phyloP scores from a whole-genome alignment of 371 early-diverging fungal genomes.

The Mortierella sp. region DNA sequence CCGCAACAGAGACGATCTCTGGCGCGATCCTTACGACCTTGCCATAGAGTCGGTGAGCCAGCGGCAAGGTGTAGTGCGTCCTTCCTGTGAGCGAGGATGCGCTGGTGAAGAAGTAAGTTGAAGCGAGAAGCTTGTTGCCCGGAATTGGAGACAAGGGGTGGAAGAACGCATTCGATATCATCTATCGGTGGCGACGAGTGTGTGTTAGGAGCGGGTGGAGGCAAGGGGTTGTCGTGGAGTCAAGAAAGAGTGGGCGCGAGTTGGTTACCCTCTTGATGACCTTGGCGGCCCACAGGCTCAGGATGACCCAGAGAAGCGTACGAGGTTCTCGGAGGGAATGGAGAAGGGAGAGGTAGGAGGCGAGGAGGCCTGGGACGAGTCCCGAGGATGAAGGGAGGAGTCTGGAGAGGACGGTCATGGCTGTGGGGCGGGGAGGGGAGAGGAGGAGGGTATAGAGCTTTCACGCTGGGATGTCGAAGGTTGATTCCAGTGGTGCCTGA shows the following conservation, averaged over 20 bases:
- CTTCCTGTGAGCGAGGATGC: constrained; percentile 9
- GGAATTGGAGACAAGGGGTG: constrained; percentile 23
- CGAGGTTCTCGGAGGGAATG: constrained; percentile 7
- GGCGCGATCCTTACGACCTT: constrained; percentile 26
- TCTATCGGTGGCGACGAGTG: not conserved
- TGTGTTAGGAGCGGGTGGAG: no score
- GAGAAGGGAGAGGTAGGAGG: not conserved
- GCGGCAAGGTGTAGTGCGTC: constrained; percentile 16
- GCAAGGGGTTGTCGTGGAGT: not conserved
- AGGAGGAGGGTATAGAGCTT: not conserved
- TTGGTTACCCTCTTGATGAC: constrained; percentile 10
- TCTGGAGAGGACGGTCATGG: constrained; percentile 7
- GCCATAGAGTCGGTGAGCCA: constrained; percentile 17
- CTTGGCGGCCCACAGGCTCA: constrained; percentile 16
- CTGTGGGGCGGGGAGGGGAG: not conserved
- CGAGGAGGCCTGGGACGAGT: constrained; percentile 4
- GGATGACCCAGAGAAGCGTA: constrained; percentile 13
- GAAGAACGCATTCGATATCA: constrained; percentile 27
- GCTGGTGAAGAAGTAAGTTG: constrained; percentile 16
- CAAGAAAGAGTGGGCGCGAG: not conserved
- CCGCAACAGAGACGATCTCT: constrained; percentile 31
- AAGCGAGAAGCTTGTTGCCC: constrained; percentile 19
- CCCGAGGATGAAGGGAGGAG: constrained; percentile 2
- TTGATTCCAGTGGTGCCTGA: no score
- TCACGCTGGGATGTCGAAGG: not conserved